Evolutionary conservation across 1,284 basidiomycete genomes (phyloP).

Genomic region (Lentinula novae-zelandiae): DNA sequence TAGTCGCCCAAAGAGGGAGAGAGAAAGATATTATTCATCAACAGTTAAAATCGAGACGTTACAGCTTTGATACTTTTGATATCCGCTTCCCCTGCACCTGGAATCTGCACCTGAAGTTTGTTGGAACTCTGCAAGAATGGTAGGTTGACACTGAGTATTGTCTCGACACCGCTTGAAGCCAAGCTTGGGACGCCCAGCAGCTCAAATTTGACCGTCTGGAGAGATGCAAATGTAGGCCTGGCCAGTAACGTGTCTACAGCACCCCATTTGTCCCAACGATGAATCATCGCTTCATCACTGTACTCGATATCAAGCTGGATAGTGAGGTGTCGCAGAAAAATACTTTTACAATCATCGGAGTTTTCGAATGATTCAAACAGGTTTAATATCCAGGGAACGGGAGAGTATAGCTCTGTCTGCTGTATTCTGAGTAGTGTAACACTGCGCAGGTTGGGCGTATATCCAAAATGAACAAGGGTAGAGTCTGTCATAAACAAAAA

Average conservation of each 20-base stretch:
- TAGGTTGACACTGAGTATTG: background rate
- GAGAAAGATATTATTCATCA: too few relatives aligned
- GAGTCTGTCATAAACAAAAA: background rate
- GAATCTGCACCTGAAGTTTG: background rate
- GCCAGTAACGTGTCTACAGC: background rate
- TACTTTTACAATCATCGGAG: background rate
- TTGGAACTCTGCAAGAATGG: background rate
- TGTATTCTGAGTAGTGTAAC: background rate
- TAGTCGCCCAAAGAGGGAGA: too few relatives aligned
- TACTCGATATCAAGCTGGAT: background rate
- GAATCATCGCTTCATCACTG: background rate
- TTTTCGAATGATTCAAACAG: background rate
- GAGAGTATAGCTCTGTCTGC: background rate
- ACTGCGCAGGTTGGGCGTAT: background rate
- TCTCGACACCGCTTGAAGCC: background rate
- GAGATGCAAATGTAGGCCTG: background rate
- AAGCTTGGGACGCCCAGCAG: background rate
- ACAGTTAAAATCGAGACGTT: background rate
- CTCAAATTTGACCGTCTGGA: background rate
- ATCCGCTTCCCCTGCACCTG: background rate
- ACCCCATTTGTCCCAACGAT: constrained; percentile 4
- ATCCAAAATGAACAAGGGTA: background rate
- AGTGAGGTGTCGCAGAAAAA: background rate
- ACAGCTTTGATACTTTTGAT: background rate
- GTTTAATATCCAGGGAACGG: background rate